Base-by-base conservation (phyloP, 805 yeast species). In the Teunomyces panamensis region DNA sequence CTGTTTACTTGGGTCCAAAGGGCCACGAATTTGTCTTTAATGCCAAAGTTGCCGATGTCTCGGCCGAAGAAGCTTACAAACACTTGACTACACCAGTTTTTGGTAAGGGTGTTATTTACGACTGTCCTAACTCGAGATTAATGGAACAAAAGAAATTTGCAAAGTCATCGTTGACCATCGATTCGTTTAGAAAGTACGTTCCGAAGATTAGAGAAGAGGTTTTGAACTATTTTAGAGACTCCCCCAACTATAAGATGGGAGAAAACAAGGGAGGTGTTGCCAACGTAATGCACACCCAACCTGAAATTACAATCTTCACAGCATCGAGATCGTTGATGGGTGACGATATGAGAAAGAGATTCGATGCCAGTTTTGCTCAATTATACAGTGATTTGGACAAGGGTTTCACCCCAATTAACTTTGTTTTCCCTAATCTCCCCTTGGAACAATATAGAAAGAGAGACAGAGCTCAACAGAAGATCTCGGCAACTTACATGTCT, bases 131-230 rank as follows among this genome's bases (percentile, higher is more conserved):
- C 73, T 72, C 83, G 60, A 83, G 90, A 56, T 80, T 94, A 61
- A 94, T 94, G 99, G 99, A 94, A 67, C 99, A 94, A 71, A 94
- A 94, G 81, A 94, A 90, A 74, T 94, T 94, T 62, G 96, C 91
- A 53, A 94, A 94, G 71, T 80, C 81, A 46, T 95, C 97, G 17
- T 78, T 94, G 57, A 87, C 96, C 26, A 81, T 80, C 54, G 96
- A 88, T 39, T 81, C 95, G 1, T 94, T 94, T 75, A 79, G 80
- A 56, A 69, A 73, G 13, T 92, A 94, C 62, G 97, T 94, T 44
- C 99, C 99, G 49, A 73, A 84, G 65, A 90, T 94, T 60, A 80
- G 80, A 59, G 85, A 84, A 53, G 99, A 94, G 68, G 79, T 88
- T 39, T 59, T 76, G 48, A 73, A 79, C 55, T 92, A 87, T 65